Conservation (phyloP, 768 basidiomycete species). For the Podaxis pistillaris region DNA sequence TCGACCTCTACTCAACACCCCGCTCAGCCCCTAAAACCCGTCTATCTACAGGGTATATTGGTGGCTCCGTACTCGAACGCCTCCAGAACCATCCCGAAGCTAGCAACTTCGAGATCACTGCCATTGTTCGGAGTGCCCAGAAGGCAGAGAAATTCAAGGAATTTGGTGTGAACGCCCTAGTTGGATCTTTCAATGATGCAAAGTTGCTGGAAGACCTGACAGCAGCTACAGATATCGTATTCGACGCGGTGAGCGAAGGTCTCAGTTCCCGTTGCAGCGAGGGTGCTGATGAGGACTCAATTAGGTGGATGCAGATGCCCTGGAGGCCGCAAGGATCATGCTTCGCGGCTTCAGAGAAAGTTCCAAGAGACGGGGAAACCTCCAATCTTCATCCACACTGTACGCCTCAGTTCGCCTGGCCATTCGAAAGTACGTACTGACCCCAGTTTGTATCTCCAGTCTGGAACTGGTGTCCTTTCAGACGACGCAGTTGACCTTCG, state of each 20-base stretch:
- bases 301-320: constrained; percentile 39
- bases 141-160: constrained; percentile 43
- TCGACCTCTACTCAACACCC: background rate
- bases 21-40: background rate
- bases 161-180: constrained; percentile 35
- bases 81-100: constrained; percentile 37
- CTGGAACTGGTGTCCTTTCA: constrained; percentile 37
- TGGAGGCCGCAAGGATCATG: constrained; percentile 37
- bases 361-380: constrained; percentile 30
- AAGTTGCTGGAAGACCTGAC: constrained; percentile 37
- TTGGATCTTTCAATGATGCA: constrained; percentile 41
- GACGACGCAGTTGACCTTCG: constrained; percentile 43
- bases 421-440: background rate
- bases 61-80: constrained; percentile 42
- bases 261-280: background rate
- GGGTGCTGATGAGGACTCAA: background rate
- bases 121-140: constrained; percentile 41
- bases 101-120: constrained; percentile 38
- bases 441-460: constrained; percentile 19
- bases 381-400: constrained; percentile 42
- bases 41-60: constrained; percentile 40
- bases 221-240: constrained; percentile 42
- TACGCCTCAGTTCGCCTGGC: constrained; percentile 21
- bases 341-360: constrained; percentile 33
- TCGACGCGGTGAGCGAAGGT: constrained; percentile 34